Conservation (phyloP, 805 yeast species). For the Candida fluviatilis region DNA sequence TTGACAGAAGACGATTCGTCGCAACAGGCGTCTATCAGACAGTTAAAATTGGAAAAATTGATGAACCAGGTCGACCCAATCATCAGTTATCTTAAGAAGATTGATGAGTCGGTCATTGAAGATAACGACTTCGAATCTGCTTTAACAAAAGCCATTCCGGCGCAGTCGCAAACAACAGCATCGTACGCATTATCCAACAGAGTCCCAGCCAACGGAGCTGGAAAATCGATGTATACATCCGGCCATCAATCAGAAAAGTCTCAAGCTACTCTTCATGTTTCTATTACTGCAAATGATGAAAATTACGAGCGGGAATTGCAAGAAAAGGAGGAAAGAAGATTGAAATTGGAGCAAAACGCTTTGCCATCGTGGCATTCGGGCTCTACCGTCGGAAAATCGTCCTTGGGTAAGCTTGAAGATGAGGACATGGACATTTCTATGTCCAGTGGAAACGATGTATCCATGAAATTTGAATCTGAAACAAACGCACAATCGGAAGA, state of each 20-base stretch:
- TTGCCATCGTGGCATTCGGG: conserved; percentile 95
- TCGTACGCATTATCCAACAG: conserved; percentile 61
- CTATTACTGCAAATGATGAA: conserved; percentile 85
- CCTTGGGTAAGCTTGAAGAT: conserved; percentile 51
- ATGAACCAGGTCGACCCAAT: conserved; percentile 91
- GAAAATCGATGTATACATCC: conserved; percentile 26
- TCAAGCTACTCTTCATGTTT: conserved; percentile 85
- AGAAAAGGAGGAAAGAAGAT: conserved; percentile 64
- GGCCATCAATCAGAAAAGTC: conserved; percentile 49
- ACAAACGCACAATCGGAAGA: conserved; percentile 9
- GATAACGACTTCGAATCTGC: conserved; percentile 47
- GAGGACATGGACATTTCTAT: conserved; percentile 35
- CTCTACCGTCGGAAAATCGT: conserved; percentile 77
- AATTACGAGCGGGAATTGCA: conserved; percentile 60
- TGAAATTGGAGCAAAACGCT: conserved; percentile 82
- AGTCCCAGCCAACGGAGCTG: conserved; percentile 19
- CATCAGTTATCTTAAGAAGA: conserved; percentile 66
- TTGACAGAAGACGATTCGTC: conserved; percentile 86
- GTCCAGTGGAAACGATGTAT: conserved; percentile 14
- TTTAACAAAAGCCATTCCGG: conserved; percentile 78
- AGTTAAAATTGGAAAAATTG: conserved; percentile 72
- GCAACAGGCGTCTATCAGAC: conserved; percentile 74
- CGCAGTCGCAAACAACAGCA: conserved; percentile 64
- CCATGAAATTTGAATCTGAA: conserved; percentile 10
- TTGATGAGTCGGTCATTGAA: conserved; percentile 37